Percentiles rank a stretch among this genome's conserved stretches.
phyloP scores from a whole-genome alignment of 2,329 filamentous ascomycete species.

The Talaromyces marneffei region DNA sequence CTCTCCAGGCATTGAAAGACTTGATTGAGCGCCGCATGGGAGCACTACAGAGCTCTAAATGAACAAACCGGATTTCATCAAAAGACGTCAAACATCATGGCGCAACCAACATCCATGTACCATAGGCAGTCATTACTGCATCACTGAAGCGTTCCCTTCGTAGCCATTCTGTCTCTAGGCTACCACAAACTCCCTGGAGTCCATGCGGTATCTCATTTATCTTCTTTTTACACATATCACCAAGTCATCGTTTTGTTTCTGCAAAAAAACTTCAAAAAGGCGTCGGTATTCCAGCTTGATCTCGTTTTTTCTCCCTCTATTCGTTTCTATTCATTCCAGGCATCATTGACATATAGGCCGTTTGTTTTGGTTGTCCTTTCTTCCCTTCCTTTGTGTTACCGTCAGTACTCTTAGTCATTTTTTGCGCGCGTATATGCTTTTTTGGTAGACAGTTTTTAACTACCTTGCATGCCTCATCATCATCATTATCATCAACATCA shows the following conservation, averaged over 20 bases:
- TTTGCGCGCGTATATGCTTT: neutral
- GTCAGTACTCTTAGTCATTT: neutral
- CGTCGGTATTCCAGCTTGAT: neutral
- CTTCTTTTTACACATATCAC: neutral
- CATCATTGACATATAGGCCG: neutral
- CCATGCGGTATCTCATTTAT: neutral
- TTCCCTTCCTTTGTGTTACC: neutral
- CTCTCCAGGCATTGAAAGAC: constrained; percentile 27
- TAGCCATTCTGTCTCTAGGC: neutral
- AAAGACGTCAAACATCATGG: neutral
- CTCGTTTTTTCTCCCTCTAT: neutral
- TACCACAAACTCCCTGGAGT: neutral
- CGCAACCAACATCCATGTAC: neutral
- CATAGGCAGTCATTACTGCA: neutral
- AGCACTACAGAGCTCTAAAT: constrained; percentile 14
- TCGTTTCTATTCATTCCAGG: neutral
- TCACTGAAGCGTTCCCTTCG: neutral
- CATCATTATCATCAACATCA: neutral
- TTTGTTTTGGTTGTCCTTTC: neutral
- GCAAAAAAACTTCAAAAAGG: neutral
- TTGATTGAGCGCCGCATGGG: constrained; percentile 28
- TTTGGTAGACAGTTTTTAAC: neutral
- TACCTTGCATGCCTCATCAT: neutral
- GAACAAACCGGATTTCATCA: neutral
- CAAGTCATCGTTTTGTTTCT: neutral